phyloP scores from a whole-genome alignment of 1,284 basidiomycete species.

The Pascua sp. region DNA sequence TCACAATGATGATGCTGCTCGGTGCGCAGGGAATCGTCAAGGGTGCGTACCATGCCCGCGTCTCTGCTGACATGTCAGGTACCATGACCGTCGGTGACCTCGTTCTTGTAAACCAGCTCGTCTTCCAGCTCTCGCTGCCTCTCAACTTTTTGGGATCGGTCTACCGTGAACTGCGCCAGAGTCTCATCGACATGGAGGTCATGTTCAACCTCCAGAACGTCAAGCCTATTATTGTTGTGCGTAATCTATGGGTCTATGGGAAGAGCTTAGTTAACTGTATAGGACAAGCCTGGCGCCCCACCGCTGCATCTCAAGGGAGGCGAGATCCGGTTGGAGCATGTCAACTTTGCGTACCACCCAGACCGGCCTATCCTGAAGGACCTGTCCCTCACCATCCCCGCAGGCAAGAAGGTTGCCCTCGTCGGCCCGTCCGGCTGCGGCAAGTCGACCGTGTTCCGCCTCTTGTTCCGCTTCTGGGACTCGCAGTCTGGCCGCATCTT shows the following conservation, averaged over 20 bases:
- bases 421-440: slow-evolving; percentile 96
- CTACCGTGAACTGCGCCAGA: slow-evolving; percentile 93
- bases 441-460: slow-evolving; percentile 94
- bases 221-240: slow-evolving; percentile 52
- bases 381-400: slow-evolving; percentile 87
- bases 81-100: slow-evolving; percentile 98
- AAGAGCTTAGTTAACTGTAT: slow-evolving; percentile 21
- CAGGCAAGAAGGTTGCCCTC: slow-evolving; percentile 91
- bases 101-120: slow-evolving; percentile 98
- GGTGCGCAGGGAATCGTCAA: slow-evolving; percentile 91
- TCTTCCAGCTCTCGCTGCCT: slow-evolving; percentile 93
- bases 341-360: slow-evolving; percentile 86
- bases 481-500: slow-evolving; percentile 74
- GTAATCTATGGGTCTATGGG: no score
- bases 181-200: slow-evolving; percentile 93
- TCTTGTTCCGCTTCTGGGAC: slow-evolving; percentile 92
- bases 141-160: slow-evolving; percentile 96
- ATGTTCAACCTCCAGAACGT: slow-evolving; percentile 87
- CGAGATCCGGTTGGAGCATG: slow-evolving; percentile 87
- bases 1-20: slow-evolving; percentile 94
- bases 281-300: slow-evolving; percentile 68
- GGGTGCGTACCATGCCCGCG: slow-evolving; percentile 53
- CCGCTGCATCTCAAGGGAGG: slow-evolving; percentile 73
- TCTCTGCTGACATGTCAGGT: slow-evolving; percentile 53
- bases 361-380: slow-evolving; percentile 84